phyloP scores from a whole-genome alignment of 441 rosid genomes.

The Adansonia rubrostipa region DNA sequence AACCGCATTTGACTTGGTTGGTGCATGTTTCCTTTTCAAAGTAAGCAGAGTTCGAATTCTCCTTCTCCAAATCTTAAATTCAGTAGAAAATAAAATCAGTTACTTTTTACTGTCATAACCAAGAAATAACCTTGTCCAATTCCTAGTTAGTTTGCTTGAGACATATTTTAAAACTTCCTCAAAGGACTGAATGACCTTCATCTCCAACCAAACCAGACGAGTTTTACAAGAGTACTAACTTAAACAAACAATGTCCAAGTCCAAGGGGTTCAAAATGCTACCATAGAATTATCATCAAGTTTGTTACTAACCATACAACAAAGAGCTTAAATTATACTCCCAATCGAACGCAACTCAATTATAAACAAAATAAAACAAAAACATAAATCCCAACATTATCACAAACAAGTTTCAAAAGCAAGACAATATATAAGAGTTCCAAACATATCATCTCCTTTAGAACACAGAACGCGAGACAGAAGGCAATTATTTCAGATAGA shows the following conservation, averaged over 20 bases:
- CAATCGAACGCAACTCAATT: background rate
- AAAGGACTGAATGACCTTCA: background rate
- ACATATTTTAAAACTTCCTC: background rate
- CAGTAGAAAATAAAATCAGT: background rate
- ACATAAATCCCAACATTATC: background rate
- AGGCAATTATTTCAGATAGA: conserved; percentile 7
- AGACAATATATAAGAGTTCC: background rate
- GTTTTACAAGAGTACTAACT: background rate
- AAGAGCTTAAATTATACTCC: background rate
- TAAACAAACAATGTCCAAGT: too few relatives aligned
- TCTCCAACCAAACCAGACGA: background rate
- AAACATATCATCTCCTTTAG: background rate
- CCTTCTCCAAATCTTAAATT: too few relatives aligned
- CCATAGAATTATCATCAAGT: background rate
- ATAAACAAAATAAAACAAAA: background rate
- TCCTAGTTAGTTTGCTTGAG: background rate
- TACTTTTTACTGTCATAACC: background rate
- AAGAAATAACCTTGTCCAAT: background rate
- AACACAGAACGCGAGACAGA: background rate
- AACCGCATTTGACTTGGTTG: too few relatives aligned
- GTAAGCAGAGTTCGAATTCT: too few relatives aligned
- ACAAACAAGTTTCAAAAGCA: background rate
- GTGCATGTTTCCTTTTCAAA: too few relatives aligned
- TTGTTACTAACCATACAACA: background rate
- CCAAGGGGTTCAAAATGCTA: background rate